Base-by-base conservation (phyloP, 305 asterid genomes). In the Rubia tinctorum region DNA sequence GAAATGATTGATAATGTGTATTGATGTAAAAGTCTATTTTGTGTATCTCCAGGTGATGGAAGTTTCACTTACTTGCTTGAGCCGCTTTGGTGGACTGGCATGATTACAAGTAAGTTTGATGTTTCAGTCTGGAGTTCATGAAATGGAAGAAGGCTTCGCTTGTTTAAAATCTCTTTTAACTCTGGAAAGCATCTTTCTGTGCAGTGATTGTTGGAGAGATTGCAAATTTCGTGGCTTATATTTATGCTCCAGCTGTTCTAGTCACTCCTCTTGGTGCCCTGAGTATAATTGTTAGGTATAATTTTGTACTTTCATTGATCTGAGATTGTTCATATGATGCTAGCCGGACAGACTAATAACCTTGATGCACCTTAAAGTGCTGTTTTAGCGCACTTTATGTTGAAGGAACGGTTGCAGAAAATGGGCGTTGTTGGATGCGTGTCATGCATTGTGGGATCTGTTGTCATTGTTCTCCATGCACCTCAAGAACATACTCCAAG, bases 81-180 rank as follows among this genome's bases (percentile, higher is more conserved):
- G 77, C 97, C 98, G 51, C 97, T 92, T 72, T 92, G 98, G 97
- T 92, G 98, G 98, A 88, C 90, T 1, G 98, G 98, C 85, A 90
- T 92, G 98, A 84, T 83, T 72, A 84, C 93, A 20, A 88, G 98
- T 92, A 75, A 89, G 96, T 82, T 44, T 17, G 49, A 65, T 68
- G 15, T 18, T 23, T 69, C 22, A 62, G 71, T 71, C 51, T 14
- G 43, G 65, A 55, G 4, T 22, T 0, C n/a, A 12, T 30, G 44
- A 14, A 49, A 37, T 49, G 62, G 56, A 43, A 67, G 27, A 68
- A 39, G 34, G 27, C 68, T 72, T 47, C 73, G 30, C 30, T 51
- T 69, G 59, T 53, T 15, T 17, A 53, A 5, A 53, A 51, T 51
- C 3, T 69, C 53, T 42, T 47, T 17, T 67, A 62, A 63, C 62